These are phyloP conservation scores for Mortierella sp. DNA, from an alignment of 371 early-diverging fungal genomes.

Conservation along the genomic window DNA sequence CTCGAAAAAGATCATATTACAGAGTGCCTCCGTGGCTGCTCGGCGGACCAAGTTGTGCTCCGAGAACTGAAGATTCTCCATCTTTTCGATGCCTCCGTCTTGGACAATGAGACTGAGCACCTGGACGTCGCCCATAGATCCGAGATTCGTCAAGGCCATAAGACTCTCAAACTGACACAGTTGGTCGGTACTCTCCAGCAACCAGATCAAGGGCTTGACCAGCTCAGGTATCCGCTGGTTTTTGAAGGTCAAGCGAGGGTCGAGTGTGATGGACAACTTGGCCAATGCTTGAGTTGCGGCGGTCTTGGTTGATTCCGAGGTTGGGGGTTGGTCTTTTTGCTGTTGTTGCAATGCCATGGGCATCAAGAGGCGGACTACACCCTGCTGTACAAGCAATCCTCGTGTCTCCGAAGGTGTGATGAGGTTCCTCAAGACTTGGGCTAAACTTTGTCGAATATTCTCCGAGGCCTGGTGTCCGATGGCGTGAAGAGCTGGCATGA, in stretches of 20 bases:
- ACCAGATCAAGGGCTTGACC: slow-evolving; percentile 71
- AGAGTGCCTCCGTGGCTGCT: slow-evolving; percentile 93
- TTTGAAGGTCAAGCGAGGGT: slow-evolving; percentile 89
- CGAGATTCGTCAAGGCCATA: slow-evolving; percentile 95
- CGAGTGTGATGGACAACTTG: slow-evolving; percentile 90
- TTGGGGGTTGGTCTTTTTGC: slow-evolving; percentile 11
- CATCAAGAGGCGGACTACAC: slow-evolving; percentile 78
- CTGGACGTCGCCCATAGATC: slow-evolving; percentile 69
- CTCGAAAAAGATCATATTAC: slow-evolving; percentile 92
- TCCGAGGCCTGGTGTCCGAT: slow-evolving; percentile 71
- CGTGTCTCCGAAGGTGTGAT: slow-evolving; percentile 80
- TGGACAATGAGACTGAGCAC: slow-evolving; percentile 64
- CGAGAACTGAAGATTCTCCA: slow-evolving; percentile 87
- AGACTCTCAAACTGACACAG: slow-evolving; percentile 91
- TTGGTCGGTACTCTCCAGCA: slow-evolving; percentile 69
- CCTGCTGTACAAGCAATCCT: slow-evolving; percentile 88
- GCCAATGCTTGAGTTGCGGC: slow-evolving; percentile 90
- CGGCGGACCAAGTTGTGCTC: slow-evolving; percentile 88
- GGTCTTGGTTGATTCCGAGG: slow-evolving; percentile 37
- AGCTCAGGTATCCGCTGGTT: slow-evolving; percentile 73
- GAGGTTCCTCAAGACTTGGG: slow-evolving; percentile 77
- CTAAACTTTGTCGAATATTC: slow-evolving; percentile 72
- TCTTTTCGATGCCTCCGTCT: slow-evolving; percentile 73
- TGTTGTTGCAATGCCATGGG: slow-evolving; percentile 59
- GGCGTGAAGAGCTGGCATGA: slow-evolving; percentile 67